Evolutionary conservation across 345 rosid genomes (phyloP).

Genomic region (Linum trigynum): DNA sequence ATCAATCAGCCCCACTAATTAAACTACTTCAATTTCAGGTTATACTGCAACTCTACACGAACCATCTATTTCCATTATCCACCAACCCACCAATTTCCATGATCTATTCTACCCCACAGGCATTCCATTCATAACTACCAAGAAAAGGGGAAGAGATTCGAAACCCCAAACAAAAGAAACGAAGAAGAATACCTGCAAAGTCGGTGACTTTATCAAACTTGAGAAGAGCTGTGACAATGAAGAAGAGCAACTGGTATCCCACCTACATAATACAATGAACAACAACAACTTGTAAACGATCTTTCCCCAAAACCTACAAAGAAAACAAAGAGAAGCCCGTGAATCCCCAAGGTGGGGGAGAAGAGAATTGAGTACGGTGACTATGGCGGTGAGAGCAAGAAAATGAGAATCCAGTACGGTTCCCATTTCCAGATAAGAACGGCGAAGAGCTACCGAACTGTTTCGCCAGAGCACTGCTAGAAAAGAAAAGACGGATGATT

Average conservation of each 20-base stretch:
- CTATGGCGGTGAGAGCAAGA: conserved; percentile 58
- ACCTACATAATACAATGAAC: conserved; percentile 31
- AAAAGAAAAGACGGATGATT: background rate
- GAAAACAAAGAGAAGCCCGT: background rate
- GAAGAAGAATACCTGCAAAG: conserved; percentile 55
- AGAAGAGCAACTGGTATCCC: conserved; percentile 67
- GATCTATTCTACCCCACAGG: too few species aligned
- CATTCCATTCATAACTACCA: too few species aligned
- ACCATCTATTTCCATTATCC: background rate
- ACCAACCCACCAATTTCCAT: background rate
- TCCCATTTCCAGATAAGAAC: conserved; percentile 35
- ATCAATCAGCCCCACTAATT: background rate
- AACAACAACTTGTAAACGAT: background rate
- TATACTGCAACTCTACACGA: background rate
- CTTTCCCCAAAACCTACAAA: background rate
- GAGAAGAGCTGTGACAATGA: conserved; percentile 68
- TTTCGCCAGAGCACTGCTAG: too few species aligned
- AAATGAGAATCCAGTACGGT: conserved; percentile 73
- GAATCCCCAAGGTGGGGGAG: background rate
- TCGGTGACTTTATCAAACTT: conserved; percentile 88
- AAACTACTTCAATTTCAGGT: background rate
- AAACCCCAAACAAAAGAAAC: background rate
- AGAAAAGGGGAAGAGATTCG: background rate
- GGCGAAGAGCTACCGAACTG: background rate
- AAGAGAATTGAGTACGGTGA: conserved; percentile 38